Evolutionary conservation across 2,329 filamentous ascomycete species (phyloP), one percentile per base, ranked within the genome.

Genomic region (Venturiaceae sp.): DNA sequence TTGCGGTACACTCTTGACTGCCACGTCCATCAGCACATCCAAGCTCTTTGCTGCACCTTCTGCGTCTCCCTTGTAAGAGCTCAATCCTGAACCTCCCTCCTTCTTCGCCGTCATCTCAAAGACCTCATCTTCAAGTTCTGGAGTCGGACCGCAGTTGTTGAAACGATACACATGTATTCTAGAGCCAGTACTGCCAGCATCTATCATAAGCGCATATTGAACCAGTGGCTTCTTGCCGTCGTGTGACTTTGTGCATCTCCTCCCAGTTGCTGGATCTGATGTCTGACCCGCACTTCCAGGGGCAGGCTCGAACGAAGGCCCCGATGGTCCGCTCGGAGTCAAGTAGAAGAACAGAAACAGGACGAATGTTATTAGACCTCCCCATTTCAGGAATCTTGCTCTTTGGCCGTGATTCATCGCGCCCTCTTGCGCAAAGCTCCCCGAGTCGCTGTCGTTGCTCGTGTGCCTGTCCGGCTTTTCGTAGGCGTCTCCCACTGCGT

Each of bases 161-260:
- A 97, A 99, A 71, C 91, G 89, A 81, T 96, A 99, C 60, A 97
- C 91, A 77, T 99, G 95, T 70, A 99, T 96, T 66, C 94, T 88
- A 61, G 94, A 97, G 61, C 94, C 94, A 58, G 94, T 97, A 78
- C 92, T 97, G 66, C 94, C 94, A 53, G 94, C 94, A 74, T 99
- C 94, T 68, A 99, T 90, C 94, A 99, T 99, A 68, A 97, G 83
- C 62, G 94, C 95, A 77, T 97, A 99, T 71, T 99, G 94, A 62
- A 96, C 86, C 64, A 99, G 83, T 54, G 94, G 92, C 77, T 96
- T 97, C 64, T 90, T 87, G 68, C 88, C 85, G 66, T 90, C 90
- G 75, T 82, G 86, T 44, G 94, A 90, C 70, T 86, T 89, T 60
- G 85, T 84, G 80, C 94, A 99, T 75, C 83, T 87, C 46, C 82